Evolutionary conservation across 257 asterid species (phyloP), one percentile per base, ranked within the genome.

Genomic region (Przewalskia tangutica): DNA sequence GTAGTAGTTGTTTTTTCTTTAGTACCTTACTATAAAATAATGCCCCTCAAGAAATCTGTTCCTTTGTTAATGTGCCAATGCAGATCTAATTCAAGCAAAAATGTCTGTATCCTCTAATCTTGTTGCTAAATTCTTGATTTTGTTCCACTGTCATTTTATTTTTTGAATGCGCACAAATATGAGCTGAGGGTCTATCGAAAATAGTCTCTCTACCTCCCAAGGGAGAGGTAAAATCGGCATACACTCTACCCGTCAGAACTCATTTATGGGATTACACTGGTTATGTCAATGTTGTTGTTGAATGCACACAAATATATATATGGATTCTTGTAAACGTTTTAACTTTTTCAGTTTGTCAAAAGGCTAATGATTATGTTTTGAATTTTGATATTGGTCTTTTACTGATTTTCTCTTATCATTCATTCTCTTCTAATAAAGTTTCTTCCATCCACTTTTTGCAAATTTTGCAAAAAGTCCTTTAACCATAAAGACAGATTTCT

Each of bases 261-360:
- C 32, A 27, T 27, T 27, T 27, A 27, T 27, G 32, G 1, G 32
- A 27, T 27, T 27, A 27, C 32, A n/a, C n/a, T n/a, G n/a, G n/a
- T n/a, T 27, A 27, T 27, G 32, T 27, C 32, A n/a, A 7, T 67
- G 54, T 77, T 77, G 18, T 34, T 44, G 23, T 67, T 70, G 14
- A 79, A 54, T 17, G 71, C 59, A 54, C 81, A 62, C 48, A 53
- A 67, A 62, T 42, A 27, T 54, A 18, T 53, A 80, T n/a, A 27
- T 56, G 77, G 66, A 82, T 84, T 87, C 84, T 79, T 80, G 79
- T 63, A 84, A 89, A 84, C 85, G 84, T 80, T 80, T 83, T 53
- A 79, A 68, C 88, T 59, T 91, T 86, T 82, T 82, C 79, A 81
- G 88, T 89, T 89, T 91, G 89, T 84, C 87, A 85, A 88, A 86